phyloP scores from a whole-genome alignment of 345 rosid genomes.

The Turnera subulata region DNA sequence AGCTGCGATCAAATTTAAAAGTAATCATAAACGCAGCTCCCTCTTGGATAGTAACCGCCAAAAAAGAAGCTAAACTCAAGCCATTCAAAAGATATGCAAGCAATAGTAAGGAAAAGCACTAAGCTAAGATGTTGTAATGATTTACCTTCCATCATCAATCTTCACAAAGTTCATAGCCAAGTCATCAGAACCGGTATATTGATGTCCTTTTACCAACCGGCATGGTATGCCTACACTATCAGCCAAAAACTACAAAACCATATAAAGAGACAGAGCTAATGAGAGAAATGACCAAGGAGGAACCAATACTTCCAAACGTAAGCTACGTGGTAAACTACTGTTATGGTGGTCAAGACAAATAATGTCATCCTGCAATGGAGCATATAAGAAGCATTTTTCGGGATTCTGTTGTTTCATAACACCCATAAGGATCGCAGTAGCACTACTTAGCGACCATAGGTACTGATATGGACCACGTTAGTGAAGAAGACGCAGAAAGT shows the following conservation, averaged over 20 bases:
- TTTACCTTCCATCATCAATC: slow-evolving; percentile 85
- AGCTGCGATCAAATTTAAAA: background rate
- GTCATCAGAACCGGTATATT: slow-evolving; percentile 84
- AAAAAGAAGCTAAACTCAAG: slow-evolving; percentile 9
- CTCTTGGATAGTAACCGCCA: background rate
- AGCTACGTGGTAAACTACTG: no score
- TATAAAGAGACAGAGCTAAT: slow-evolving; percentile 9
- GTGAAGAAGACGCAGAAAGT: no score
- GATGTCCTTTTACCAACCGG: slow-evolving; percentile 86
- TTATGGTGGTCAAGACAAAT: no score
- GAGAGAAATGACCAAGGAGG: slow-evolving; percentile 8
- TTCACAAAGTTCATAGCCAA: slow-evolving; percentile 89
- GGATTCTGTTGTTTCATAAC: no score
- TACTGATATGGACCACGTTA: no score
- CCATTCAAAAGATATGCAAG: slow-evolving; percentile 2
- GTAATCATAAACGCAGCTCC: no score
- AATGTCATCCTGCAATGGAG: no score
- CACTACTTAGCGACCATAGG: no score
- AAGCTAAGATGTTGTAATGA: slow-evolving; percentile 2
- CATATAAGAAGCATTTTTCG: no score
- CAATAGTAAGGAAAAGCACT: background rate
- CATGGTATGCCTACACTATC: slow-evolving; percentile 82
- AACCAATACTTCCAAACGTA: slow-evolving; percentile 5
- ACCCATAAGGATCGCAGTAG: no score
- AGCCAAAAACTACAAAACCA: slow-evolving; percentile 70